Percentiles rank a stretch among this genome's conserved stretches.
Conservation (phyloP, 352 stramenopile species). For the Phytophthora megakarya region DNA sequence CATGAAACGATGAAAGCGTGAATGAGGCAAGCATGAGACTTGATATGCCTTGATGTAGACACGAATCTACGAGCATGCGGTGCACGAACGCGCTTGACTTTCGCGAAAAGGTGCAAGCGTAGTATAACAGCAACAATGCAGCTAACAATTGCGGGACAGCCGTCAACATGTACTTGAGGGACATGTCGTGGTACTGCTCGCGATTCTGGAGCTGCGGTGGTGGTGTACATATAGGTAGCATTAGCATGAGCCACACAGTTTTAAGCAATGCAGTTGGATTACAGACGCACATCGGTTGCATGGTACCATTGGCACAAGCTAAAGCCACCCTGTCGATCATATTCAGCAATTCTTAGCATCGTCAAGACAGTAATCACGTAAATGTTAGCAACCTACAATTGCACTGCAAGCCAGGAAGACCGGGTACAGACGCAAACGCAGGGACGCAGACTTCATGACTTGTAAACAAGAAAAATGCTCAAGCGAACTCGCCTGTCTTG, state of each 20-base stretch:
- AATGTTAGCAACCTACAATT: slow-evolving; percentile 16
- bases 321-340: slow-evolving; percentile 37
- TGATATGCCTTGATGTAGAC: slow-evolving; percentile 49
- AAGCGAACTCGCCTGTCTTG: not conserved
- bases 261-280: not conserved
- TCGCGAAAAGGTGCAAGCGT: slow-evolving; percentile 59
- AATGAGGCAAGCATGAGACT: slow-evolving; percentile 48
- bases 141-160: slow-evolving; percentile 52
- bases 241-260: not conserved
- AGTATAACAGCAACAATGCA: slow-evolving; percentile 60
- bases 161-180: slow-evolving; percentile 60
- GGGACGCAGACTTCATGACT: slow-evolving; percentile 4
- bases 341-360: not conserved
- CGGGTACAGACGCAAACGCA: slow-evolving; percentile 43
- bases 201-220: slow-evolving; percentile 40
- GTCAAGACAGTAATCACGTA: not conserved
- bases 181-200: slow-evolving; percentile 45
- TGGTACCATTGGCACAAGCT: slow-evolving; percentile 64
- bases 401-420: slow-evolving; percentile 32
- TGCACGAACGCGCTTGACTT: slow-evolving; percentile 50
- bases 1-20: slow-evolving; percentile 51
- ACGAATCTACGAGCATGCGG: slow-evolving; percentile 59
- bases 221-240: not conserved
- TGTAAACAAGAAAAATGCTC: not conserved
- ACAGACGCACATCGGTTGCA: slow-evolving; percentile 43